phyloP scores from a whole-genome alignment of 1,139 yeast genomes.

The Sugiyamaella sp. region DNA sequence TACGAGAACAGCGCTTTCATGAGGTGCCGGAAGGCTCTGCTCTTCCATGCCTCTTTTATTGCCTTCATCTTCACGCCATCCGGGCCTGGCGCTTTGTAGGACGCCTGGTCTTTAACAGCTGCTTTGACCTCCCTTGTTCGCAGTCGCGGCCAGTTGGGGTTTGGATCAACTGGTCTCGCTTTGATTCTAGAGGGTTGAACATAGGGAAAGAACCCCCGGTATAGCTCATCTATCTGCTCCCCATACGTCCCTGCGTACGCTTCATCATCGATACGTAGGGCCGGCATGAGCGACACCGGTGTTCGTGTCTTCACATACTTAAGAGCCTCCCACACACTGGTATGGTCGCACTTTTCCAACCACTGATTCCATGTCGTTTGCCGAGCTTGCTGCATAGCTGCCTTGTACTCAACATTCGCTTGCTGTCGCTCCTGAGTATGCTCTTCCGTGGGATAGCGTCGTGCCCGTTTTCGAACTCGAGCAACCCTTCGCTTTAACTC shows the following conservation, averaged over 20 bases:
- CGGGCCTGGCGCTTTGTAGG: slow-evolving; percentile 12
- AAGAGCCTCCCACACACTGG: background rate
- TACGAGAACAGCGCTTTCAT: background rate
- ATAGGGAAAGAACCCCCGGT: background rate
- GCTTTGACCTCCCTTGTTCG: background rate
- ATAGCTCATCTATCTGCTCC: background rate
- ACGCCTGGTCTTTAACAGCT: background rate
- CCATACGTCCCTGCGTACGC: background rate
- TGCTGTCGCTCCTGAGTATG: background rate
- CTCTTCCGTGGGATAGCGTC: background rate
- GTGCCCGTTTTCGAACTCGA: background rate
- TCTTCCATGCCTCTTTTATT: background rate
- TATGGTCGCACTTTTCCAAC: background rate
- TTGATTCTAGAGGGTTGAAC: background rate
- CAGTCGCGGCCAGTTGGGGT: background rate
- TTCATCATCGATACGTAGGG: background rate
- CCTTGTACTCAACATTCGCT: background rate
- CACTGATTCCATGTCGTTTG: background rate
- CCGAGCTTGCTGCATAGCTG: background rate
- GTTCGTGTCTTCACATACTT: background rate
- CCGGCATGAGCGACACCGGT: background rate
- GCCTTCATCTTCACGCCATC: background rate
- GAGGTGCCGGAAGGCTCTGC: background rate
- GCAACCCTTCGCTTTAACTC: background rate
- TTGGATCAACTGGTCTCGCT: background rate